phyloP scores from a whole-genome alignment of 2,329 filamentous ascomycete species.

The Chrysoporthe deuterocubensis region DNA sequence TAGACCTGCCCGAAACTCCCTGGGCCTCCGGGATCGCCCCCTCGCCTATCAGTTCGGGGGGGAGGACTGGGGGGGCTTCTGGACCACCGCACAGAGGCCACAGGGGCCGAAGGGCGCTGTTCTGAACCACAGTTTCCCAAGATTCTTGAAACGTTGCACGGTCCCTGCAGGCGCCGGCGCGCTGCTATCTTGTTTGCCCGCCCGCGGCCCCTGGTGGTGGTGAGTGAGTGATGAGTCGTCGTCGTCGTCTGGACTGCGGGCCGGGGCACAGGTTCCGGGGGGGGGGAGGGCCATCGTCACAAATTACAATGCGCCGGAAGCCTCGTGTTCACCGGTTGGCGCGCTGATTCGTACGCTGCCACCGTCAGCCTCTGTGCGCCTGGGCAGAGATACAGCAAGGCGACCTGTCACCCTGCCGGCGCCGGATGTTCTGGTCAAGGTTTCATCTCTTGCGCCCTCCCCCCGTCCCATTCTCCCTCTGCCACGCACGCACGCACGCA shows the following conservation, averaged over 20 bases:
- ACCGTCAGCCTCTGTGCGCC: slow-evolving; percentile 10
- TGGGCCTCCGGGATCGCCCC: slow-evolving; percentile 9
- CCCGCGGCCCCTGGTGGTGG: not conserved
- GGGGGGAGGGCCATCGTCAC: not conserved
- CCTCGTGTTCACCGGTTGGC: not conserved
- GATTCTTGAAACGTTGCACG: slow-evolving; percentile 3
- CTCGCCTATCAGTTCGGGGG: slow-evolving; percentile 6
- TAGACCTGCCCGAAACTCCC: slow-evolving; percentile 25
- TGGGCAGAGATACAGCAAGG: not conserved
- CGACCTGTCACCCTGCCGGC: slow-evolving; percentile 16
- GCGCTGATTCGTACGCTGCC: not conserved
- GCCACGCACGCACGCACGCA: not conserved
- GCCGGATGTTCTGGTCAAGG: slow-evolving; percentile 1
- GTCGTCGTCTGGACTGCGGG: not conserved
- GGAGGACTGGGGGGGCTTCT: not conserved
- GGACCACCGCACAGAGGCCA: slow-evolving; percentile 1
- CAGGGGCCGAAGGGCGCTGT: not conserved
- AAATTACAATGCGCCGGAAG: not conserved
- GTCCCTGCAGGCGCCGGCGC: not conserved
- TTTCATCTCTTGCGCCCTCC: slow-evolving; percentile 17
- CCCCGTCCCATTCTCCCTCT: not conserved
- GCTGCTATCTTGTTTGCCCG: not conserved
- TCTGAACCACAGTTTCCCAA: not conserved
- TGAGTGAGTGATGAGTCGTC: not conserved
- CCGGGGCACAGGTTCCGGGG: not conserved